phyloP scores from a whole-genome alignment of 129 eudicot species.

The Mikania micrantha region DNA sequence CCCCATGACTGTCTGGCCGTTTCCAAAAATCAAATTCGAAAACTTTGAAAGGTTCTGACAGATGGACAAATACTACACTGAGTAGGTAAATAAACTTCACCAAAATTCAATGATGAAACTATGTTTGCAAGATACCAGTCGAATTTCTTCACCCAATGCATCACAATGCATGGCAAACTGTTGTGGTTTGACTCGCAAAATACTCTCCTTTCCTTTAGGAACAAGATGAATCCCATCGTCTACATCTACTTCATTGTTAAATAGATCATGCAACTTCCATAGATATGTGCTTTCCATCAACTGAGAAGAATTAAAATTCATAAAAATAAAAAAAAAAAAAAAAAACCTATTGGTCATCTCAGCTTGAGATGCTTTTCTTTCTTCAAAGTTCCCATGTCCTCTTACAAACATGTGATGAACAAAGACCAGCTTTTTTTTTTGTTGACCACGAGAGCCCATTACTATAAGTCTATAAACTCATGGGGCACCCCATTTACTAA shows the following conservation, averaged over 20 bases:
- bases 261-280: conserved; percentile 72
- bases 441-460: too few species aligned
- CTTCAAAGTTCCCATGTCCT: conserved; percentile 4
- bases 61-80: conserved; percentile 48
- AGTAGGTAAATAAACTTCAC: conserved; percentile 20
- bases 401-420: background rate
- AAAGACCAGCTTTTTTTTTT: background rate
- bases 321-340: background rate
- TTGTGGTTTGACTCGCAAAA: conserved; percentile 50
- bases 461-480: too few species aligned
- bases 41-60: conserved; percentile 89
- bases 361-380: background rate
- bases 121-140: conserved; percentile 38
- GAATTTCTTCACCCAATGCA: conserved; percentile 58
- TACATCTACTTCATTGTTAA: conserved; percentile 41
- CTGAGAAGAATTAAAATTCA: conserved; percentile 25
- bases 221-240: conserved; percentile 59
- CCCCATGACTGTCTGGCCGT: conserved; percentile 78
- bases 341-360: conserved; percentile 2
- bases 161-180: conserved; percentile 89
- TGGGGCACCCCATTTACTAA: too few species aligned
- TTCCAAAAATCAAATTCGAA: conserved; percentile 92
- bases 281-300: conserved; percentile 65
- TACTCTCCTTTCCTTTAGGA: conserved; percentile 43
- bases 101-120: background rate